Conservation (phyloP, 331 rosid genomes). For the Telfairia occidentalis region DNA sequence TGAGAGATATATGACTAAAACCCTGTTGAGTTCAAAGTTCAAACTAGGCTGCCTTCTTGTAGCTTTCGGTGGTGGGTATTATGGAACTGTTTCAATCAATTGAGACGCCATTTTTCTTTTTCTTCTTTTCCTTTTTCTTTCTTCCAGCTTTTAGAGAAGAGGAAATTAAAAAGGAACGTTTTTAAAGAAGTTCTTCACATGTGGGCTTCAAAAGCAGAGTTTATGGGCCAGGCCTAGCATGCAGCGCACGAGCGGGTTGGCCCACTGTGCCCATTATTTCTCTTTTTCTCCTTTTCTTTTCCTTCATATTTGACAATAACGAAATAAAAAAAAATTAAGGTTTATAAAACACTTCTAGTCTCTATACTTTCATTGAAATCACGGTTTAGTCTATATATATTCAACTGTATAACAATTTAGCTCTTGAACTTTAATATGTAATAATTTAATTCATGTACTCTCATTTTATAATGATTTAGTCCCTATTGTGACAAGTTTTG, state of each 20-base stretch:
- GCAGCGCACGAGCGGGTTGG: constrained; percentile 74
- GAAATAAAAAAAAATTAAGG: not conserved
- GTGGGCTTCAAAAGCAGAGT: constrained; percentile 22
- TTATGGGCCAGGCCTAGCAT: constrained; percentile 44
- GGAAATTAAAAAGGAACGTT: not conserved
- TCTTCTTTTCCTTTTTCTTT: not conserved
- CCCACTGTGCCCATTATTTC: constrained; percentile 30
- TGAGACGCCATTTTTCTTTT: not conserved
- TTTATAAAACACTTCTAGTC: no score
- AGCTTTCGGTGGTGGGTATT: not conserved
- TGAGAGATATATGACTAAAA: not conserved
- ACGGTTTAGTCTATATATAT: no score
- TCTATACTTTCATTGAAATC: no score
- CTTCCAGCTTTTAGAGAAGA: not conserved
- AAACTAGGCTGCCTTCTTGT: not conserved
- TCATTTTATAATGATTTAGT: no score
- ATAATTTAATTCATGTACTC: no score
- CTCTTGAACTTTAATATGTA: no score
- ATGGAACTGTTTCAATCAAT: constrained; percentile 7
- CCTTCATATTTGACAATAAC: not conserved
- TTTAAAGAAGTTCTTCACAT: constrained; percentile 1
- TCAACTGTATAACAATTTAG: no score
- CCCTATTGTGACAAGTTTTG: no score
- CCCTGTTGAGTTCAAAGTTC: not conserved
- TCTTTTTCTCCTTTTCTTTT: not conserved